Evolutionary conservation across 2,329 filamentous ascomycete genomes (phyloP), one percentile per base, ranked within the genome.

Genomic region (Exophiala bonariae): DNA sequence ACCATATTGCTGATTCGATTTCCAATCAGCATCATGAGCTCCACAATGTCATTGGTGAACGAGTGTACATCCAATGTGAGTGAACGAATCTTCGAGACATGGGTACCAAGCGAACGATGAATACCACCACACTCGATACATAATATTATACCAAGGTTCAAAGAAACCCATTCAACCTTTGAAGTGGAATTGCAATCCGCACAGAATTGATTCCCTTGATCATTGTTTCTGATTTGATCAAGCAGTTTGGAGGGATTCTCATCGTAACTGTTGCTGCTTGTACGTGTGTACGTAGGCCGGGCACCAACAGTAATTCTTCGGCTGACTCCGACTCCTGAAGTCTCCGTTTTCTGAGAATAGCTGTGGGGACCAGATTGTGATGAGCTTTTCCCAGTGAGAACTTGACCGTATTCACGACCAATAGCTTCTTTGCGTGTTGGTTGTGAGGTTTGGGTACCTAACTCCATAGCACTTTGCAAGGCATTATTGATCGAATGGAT

Each of bases 91-190:
- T 99, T 99, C 68, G 90, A 96, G 63, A 99, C 96, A 67, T 99
- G 93, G 2, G 93, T 99, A 10, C 93, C 93, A 3, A 99, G 78
- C 1, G 92, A 97, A 33, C 93, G 84, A 68, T 99, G 93, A 52
- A 99, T 96, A 54, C 93, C 93, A 64, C 91, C 96, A 70, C 93
- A 99, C 68, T 99, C 92, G 64, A 96, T 96, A 71, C 93, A 99
- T 16, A 99, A 79, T 44, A 99, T 85, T 50, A 99, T 96, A 36
- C 89, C 93, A 3, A 99, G 78, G 61, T 99, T 99, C 70, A 99
- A 96, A 0, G 93, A 97, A 20, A 97, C 93, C 93, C 93, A 99
- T 68, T 99, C 93, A 17, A 96, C 91, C 72, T 96, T 97, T 62
- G 84, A 81, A 26, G 87, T 86, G 6, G 90, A 95, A 9, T 89